Evolutionary conservation across 495 filamentous ascomycete species (phyloP).

Genomic region (Margaritispora aquatica): DNA sequence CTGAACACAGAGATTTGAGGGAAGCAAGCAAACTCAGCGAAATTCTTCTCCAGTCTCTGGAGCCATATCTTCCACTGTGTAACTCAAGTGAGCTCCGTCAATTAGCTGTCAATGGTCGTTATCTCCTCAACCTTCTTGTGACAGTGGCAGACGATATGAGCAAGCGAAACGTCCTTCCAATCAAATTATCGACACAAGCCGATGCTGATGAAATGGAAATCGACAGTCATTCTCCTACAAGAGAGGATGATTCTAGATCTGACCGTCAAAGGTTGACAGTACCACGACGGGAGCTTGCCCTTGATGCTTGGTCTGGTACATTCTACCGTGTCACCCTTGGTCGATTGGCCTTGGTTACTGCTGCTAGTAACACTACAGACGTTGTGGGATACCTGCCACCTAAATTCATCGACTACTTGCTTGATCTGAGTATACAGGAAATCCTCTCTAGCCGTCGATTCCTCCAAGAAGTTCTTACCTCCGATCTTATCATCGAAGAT

Average conservation of each 20-base stretch:
- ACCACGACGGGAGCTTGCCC: slow-evolving; percentile 39
- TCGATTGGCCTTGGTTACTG: slow-evolving; percentile 34
- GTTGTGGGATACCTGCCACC: slow-evolving; percentile 32
- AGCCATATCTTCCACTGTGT: slow-evolving; percentile 18
- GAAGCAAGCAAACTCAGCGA: slow-evolving; percentile 9
- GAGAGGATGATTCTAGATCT: slow-evolving; percentile 39
- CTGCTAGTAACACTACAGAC: slow-evolving; percentile 29
- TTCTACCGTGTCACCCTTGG: slow-evolving; percentile 39
- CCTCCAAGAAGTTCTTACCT: slow-evolving; percentile 41
- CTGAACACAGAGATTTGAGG: slow-evolving; percentile 2
- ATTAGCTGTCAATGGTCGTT: slow-evolving; percentile 22
- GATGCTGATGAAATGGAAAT: slow-evolving; percentile 65
- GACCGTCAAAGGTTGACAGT: slow-evolving; percentile 28
- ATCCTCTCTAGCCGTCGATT: slow-evolving; percentile 38
- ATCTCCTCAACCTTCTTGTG: slow-evolving; percentile 25
- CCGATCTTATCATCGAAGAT: slow-evolving; percentile 34
- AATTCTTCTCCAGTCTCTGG: slow-evolving; percentile 13
- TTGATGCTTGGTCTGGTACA: slow-evolving; percentile 39
- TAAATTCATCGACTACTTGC: slow-evolving; percentile 51
- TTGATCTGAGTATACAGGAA: slow-evolving; percentile 52
- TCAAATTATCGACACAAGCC: neutral
- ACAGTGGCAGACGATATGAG: slow-evolving; percentile 14
- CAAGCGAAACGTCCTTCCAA: neutral
- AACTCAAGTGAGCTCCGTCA: slow-evolving; percentile 17
- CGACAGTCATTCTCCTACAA: slow-evolving; percentile 58